Conservation (phyloP, 768 basidiomycete species). For the Boletus tomentosulus region DNA sequence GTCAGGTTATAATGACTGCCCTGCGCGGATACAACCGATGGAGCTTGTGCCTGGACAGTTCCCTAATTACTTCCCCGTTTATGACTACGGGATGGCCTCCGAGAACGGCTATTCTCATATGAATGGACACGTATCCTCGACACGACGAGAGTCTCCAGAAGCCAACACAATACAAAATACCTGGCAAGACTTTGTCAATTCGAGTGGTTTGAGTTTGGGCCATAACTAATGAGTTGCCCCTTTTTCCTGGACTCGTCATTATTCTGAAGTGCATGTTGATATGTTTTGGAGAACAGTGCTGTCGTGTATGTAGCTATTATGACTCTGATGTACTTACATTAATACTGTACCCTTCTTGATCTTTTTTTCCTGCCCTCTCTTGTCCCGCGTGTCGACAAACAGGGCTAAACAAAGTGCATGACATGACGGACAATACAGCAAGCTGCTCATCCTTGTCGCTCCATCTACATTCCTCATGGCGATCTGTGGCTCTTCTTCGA, state of each 20-base stretch:
- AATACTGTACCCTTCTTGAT: slow-evolving; percentile 23
- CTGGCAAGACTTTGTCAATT: slow-evolving; percentile 59
- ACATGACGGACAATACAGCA: slow-evolving; percentile 5
- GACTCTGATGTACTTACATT: slow-evolving; percentile 7
- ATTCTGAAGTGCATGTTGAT: neutral
- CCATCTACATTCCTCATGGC: slow-evolving; percentile 37
- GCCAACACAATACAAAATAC: slow-evolving; percentile 54
- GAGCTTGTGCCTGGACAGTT: slow-evolving; percentile 36
- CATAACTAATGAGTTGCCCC: slow-evolving; percentile 7
- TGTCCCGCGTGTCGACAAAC: slow-evolving; percentile 11
- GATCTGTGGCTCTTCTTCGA: slow-evolving; percentile 52
- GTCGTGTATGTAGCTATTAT: slow-evolving; percentile 19
- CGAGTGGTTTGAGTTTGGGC: slow-evolving; percentile 22
- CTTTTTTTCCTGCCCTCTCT: neutral
- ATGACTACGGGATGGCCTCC: slow-evolving; percentile 53
- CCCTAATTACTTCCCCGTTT: slow-evolving; percentile 74
- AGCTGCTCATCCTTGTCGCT: neutral
- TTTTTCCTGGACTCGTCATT: neutral
- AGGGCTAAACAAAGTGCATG: slow-evolving; percentile 17
- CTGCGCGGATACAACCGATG: slow-evolving; percentile 28
- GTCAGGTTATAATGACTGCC: slow-evolving; percentile 18
- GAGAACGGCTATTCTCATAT: slow-evolving; percentile 35
- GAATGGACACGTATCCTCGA: slow-evolving; percentile 35
- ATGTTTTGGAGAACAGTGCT: slow-evolving; percentile 7
- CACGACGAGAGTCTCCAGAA: slow-evolving; percentile 47